A percentile compares a stretch with the other conserved stretches of the same genome.
These are phyloP conservation scores for Volvox africanus DNA, from an alignment of 139 green algal species.

Conservation along the genomic window DNA sequence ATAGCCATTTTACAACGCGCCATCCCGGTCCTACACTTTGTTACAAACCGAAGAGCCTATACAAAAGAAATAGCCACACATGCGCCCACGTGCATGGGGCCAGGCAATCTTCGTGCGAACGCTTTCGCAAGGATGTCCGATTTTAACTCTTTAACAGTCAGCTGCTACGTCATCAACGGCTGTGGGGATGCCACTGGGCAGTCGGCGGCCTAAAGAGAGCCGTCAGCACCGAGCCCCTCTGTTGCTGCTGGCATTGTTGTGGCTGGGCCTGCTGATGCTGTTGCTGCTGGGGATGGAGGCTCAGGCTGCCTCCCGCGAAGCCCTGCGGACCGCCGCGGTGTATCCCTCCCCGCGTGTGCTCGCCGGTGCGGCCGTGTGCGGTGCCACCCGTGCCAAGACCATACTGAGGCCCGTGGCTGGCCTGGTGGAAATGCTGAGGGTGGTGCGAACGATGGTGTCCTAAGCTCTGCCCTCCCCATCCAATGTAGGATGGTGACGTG, in stretches of 20 bases:
- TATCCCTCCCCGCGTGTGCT: constrained; percentile 7
- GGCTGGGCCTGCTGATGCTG: too few species aligned
- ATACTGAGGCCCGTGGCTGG: neutral
- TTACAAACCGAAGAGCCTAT: too few species aligned
- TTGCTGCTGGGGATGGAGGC: neutral
- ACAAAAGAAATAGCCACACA: too few species aligned
- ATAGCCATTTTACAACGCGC: too few species aligned
- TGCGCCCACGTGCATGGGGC: too few species aligned
- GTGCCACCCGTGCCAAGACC: neutral
- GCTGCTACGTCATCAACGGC: neutral
- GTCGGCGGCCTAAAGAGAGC: constrained; percentile 11
- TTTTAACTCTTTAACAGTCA: too few species aligned
- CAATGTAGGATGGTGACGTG: neutral
- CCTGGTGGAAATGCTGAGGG: neutral
- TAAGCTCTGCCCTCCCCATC: neutral
- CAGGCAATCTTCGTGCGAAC: too few species aligned
- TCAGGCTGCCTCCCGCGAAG: neutral
- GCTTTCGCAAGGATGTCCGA: too few species aligned
- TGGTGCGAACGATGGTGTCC: neutral
- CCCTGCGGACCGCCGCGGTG: neutral
- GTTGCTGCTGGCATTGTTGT: constrained; percentile 3
- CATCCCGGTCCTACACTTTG: too few species aligned
- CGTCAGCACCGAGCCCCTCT: neutral
- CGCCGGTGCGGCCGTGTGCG: neutral
- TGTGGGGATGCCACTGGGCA: neutral